Conservation (phyloP, 2,329 filamentous ascomycete genomes). For the Aspergillus ruber region DNA sequence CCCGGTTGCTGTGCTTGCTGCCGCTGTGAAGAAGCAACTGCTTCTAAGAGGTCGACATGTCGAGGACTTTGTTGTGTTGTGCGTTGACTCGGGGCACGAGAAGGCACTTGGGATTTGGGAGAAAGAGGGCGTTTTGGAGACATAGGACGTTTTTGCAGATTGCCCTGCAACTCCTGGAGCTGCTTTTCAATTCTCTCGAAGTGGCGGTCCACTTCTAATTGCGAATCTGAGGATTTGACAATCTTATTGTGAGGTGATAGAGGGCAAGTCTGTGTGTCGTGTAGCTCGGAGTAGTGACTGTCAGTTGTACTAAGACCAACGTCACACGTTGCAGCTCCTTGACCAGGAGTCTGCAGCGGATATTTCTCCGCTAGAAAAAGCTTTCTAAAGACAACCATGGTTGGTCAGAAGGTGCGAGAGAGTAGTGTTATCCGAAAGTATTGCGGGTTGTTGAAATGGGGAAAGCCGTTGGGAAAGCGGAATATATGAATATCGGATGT, state of each 20-base stretch:
- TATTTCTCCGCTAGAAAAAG: conserved; percentile 26
- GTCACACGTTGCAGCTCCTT: conserved; percentile 1
- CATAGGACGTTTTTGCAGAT: conserved; percentile 23
- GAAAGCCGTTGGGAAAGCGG: neutral
- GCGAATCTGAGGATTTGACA: conserved; percentile 5
- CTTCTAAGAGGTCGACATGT: conserved; percentile 37
- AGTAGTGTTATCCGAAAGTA: conserved; percentile 2
- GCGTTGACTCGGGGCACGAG: conserved; percentile 15
- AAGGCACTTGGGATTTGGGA: conserved; percentile 6
- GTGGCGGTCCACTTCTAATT: conserved; percentile 20
- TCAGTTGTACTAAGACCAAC: neutral
- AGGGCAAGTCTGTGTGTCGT: neutral
- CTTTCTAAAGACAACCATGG: conserved; percentile 30
- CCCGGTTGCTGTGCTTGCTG: conserved; percentile 17
- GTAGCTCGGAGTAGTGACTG: neutral
- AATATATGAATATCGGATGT: neutral
- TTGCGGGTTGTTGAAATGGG: neutral
- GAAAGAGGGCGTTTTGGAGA: conserved; percentile 20
- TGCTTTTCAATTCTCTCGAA: conserved; percentile 35
- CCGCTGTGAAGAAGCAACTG: conserved; percentile 27
- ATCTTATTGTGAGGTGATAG: conserved; percentile 9
- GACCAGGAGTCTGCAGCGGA: conserved; percentile 8
- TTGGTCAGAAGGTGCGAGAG: conserved; percentile 4
- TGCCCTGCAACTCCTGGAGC: conserved; percentile 33
- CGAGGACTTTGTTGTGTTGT: conserved; percentile 19